phyloP scores from a whole-genome alignment of 2,329 filamentous ascomycete genomes.

The Colletotrichum sp. region DNA sequence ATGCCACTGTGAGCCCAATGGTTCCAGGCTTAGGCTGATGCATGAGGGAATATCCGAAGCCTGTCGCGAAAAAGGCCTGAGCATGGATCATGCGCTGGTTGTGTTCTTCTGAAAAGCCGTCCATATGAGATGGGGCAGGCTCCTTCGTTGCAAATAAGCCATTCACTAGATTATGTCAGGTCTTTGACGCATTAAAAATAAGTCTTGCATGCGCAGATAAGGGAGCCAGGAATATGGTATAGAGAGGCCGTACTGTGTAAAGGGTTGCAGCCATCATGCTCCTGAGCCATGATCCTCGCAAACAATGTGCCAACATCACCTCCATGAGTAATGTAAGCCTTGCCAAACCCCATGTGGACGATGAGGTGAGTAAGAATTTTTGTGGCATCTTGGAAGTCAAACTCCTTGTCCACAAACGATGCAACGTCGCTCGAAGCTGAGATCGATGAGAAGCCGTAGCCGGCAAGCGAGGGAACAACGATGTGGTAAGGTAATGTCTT shows the following conservation, averaged over 20 bases:
- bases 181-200: not conserved
- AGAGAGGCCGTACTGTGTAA: slow-evolving; percentile 21
- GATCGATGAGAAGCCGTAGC: not conserved
- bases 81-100: not conserved
- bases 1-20: not conserved
- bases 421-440: not conserved
- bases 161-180: not conserved
- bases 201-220: not conserved
- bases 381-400: not conserved
- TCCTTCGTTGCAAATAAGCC: not conserved
- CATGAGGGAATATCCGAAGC: not conserved
- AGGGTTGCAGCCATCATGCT: not conserved
- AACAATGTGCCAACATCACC: not conserved
- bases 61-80: not conserved
- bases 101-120: not conserved
- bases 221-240: fast-evolving
- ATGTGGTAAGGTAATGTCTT: not conserved
- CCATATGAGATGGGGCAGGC: not conserved
- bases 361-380: not conserved
- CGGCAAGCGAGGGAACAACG: not conserved
- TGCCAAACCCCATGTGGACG: not conserved
- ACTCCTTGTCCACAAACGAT: not conserved
- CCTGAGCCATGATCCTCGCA: not conserved
- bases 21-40: not conserved
- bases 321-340: not conserved